Percentiles rank a stretch among this genome's conserved stretches.
These are phyloP conservation scores for Plasmopara halstedii DNA, from an alignment of 352 stramenopile species.

Conservation along the genomic window DNA sequence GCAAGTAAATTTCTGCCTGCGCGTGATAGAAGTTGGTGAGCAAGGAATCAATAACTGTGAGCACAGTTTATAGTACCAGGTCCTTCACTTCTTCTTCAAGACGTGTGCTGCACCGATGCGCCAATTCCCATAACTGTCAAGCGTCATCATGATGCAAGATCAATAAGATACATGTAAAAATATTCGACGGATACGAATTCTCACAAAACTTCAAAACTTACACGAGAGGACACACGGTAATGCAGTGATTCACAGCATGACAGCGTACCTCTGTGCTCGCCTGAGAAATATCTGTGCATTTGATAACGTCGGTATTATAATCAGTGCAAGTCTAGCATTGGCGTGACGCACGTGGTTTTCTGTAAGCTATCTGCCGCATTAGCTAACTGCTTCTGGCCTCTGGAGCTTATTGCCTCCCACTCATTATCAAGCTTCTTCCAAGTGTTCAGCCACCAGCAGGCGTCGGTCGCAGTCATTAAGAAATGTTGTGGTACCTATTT, in stretches of 20 bases:
- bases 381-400: slow-evolving; percentile 50
- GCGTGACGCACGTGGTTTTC: slow-evolving; percentile 54
- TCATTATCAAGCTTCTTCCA: slow-evolving; percentile 61
- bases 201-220: slow-evolving; percentile 20
- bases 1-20: slow-evolving; percentile 35
- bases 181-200: too few species aligned
- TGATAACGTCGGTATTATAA: not conserved
- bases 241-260: slow-evolving; percentile 42
- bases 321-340: not conserved
- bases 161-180: not conserved
- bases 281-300: slow-evolving; percentile 43
- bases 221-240: slow-evolving; percentile 35
- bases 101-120: slow-evolving; percentile 52
- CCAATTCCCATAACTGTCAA: slow-evolving; percentile 55
- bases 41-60: too few species aligned
- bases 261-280: slow-evolving; percentile 55
- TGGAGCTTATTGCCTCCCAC: slow-evolving; percentile 39
- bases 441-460: slow-evolving; percentile 56
- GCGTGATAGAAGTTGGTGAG: too few species aligned
- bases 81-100: slow-evolving; percentile 40
- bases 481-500: not conserved
- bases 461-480: not conserved
- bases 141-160: too few species aligned
- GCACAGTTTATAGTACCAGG: slow-evolving; percentile 26
- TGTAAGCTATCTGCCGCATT: slow-evolving; percentile 67